Evolutionary conservation across 2,329 filamentous ascomycete species (phyloP).

Genomic region (Penicillium sp.): DNA sequence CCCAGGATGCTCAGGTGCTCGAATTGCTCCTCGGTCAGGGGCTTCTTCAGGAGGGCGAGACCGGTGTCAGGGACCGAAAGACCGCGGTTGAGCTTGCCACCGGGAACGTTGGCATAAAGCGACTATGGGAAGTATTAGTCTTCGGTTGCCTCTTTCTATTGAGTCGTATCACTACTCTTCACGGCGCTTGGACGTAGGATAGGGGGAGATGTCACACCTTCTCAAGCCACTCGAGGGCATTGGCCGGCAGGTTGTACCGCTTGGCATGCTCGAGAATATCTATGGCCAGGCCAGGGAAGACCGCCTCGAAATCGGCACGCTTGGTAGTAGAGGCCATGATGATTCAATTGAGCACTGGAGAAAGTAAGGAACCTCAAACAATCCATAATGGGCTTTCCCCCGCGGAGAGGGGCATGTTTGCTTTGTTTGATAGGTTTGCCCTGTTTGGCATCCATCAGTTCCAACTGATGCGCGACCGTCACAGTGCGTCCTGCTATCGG

Average conservation of each 20-base stretch:
- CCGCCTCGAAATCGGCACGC: conserved; percentile 75
- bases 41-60: conserved; percentile 72
- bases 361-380: conserved; percentile 5
- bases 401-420: conserved; percentile 24
- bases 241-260: conserved; percentile 79
- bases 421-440: conserved; percentile 32
- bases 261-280: conserved; percentile 78
- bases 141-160: conserved; percentile 13
- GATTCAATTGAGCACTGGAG: conserved; percentile 19
- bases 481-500: conserved; percentile 7
- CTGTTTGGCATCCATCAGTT: conserved; percentile 30
- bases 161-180: background rate
- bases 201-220: conserved; percentile 57
- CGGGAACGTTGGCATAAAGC: conserved; percentile 82
- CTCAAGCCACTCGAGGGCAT: conserved; percentile 84
- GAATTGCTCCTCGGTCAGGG: conserved; percentile 80
- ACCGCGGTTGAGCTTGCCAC: conserved; percentile 98
- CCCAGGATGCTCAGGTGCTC: conserved; percentile 85
- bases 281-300: conserved; percentile 84
- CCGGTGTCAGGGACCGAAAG: conserved; percentile 95
- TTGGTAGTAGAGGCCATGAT: conserved; percentile 73
- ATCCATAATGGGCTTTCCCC: conserved; percentile 18
- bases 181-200: background rate
- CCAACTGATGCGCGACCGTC: conserved; percentile 23
- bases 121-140: conserved; percentile 56